These are phyloP conservation scores for Serendipita vermifera DNA, from an alignment of 768 basidiomycete genomes.

Conservation along the genomic window DNA sequence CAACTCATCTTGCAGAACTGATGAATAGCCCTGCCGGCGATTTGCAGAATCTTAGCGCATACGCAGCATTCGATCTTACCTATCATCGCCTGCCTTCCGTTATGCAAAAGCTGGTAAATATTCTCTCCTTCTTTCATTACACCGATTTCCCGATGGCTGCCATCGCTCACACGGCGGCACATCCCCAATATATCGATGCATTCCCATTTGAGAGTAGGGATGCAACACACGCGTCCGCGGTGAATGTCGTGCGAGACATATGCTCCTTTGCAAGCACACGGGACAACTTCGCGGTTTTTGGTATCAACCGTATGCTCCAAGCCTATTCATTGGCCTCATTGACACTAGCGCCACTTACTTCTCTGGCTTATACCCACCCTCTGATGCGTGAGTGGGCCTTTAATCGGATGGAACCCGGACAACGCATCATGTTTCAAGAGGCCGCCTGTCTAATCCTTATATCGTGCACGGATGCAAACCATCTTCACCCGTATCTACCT, in stretches of 20 bases:
- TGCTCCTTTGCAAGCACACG: neutral
- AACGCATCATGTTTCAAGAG: neutral
- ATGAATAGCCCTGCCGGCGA: neutral
- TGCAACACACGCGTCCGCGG: neutral
- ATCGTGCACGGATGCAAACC: neutral
- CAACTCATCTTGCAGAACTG: neutral
- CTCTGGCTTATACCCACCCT: neutral
- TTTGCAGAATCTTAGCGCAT: neutral
- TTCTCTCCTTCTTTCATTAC: neutral
- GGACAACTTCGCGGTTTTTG: neutral
- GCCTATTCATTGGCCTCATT: neutral
- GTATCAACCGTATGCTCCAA: neutral
- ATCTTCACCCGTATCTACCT: neutral
- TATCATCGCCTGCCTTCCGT: neutral
- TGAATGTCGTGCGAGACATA: neutral
- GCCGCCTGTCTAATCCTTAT: neutral
- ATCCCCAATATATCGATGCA: neutral
- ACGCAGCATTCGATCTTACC: neutral
- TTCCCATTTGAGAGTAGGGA: neutral
- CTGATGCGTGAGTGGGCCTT: neutral
- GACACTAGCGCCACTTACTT: neutral
- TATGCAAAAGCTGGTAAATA: neutral
- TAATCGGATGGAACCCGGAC: too few species aligned
- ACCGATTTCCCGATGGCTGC: neutral
- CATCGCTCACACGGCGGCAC: neutral